These are phyloP conservation scores for Pelargonium australe DNA, from an alignment of 441 rosid species.

Conservation along the genomic window DNA sequence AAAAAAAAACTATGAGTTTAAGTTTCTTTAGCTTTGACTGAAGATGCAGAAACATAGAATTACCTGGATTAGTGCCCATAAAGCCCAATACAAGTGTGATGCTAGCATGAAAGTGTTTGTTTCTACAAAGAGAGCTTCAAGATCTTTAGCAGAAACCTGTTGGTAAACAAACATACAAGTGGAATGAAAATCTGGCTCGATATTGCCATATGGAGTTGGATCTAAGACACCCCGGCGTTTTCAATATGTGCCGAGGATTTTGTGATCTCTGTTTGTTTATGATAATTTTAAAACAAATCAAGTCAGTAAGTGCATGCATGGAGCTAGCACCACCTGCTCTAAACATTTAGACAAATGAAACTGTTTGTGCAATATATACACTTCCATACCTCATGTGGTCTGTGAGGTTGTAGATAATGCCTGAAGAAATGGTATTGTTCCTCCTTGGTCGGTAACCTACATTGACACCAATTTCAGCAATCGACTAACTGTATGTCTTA, in stretches of 20 bases:
- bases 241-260: background rate
- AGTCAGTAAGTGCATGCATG: background rate
- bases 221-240: too few relatives aligned
- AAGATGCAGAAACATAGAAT: background rate
- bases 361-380: background rate
- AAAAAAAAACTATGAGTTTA: background rate
- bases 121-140: conserved; percentile 63
- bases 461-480: conserved; percentile 22
- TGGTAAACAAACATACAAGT: conserved; percentile 7
- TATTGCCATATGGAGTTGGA: background rate
- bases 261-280: background rate
- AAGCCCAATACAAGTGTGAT: conserved; percentile 82
- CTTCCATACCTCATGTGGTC: conserved; percentile 61
- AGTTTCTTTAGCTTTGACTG: conserved; percentile 5
- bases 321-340: background rate
- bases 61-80: conserved; percentile 98
- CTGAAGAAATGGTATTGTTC: conserved; percentile 81
- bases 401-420: conserved; percentile 71
- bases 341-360: background rate
- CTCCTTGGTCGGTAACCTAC: conserved; percentile 75
- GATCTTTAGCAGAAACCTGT: conserved; percentile 55
- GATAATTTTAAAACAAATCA: background rate
- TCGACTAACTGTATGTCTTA: background rate
- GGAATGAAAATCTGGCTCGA: background rate
- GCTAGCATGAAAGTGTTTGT: conserved; percentile 68